Conservation (phyloP, 495 filamentous ascomycete genomes). For the Evernia prunastri region DNA sequence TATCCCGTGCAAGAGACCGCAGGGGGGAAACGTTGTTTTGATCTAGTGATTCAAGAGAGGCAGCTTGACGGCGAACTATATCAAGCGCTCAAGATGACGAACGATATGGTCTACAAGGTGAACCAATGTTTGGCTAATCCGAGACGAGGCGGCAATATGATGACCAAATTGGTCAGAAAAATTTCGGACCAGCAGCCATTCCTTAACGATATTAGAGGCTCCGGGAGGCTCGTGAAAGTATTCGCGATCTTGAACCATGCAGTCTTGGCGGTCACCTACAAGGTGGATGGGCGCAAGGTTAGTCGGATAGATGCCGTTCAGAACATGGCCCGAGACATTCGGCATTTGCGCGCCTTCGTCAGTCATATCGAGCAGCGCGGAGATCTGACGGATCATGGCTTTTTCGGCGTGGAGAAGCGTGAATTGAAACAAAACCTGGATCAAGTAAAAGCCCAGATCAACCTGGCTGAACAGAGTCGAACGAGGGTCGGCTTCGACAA, state of each 20-base stretch:
- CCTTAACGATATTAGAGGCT: slow-evolving; percentile 14
- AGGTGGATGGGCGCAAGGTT: slow-evolving; percentile 34
- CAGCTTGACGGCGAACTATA: slow-evolving; percentile 25
- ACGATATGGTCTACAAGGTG: slow-evolving; percentile 25
- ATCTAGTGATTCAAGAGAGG: slow-evolving; percentile 28
- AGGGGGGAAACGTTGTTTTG: slow-evolving; percentile 21
- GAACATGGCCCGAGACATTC: slow-evolving; percentile 27
- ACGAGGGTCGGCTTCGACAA: slow-evolving; percentile 21
- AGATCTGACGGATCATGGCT: slow-evolving; percentile 14
- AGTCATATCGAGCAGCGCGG: slow-evolving; percentile 20
- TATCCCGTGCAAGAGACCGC: slow-evolving; percentile 28
- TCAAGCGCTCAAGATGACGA: slow-evolving; percentile 26
- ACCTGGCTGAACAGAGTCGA: slow-evolving; percentile 22
- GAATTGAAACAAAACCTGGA: slow-evolving; percentile 20
- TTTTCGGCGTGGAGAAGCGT: slow-evolving; percentile 12
- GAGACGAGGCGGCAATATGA: slow-evolving; percentile 1
- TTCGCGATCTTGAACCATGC: slow-evolving; percentile 24
- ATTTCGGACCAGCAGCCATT: slow-evolving; percentile 11
- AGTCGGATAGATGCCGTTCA: slow-evolving; percentile 26
- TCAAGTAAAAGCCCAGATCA: slow-evolving; percentile 21
- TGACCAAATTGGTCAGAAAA: slow-evolving; percentile 1
- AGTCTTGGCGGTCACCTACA: slow-evolving; percentile 32
- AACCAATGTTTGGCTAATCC: slow-evolving; percentile 22
- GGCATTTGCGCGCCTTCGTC: slow-evolving; percentile 22
- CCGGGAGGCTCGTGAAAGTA: slow-evolving; percentile 28